Evolutionary conservation across 192 early-diverging fungal genomes (phyloP), one percentile per base, ranked within the genome.

Genomic region (Mortierella alpina): DNA sequence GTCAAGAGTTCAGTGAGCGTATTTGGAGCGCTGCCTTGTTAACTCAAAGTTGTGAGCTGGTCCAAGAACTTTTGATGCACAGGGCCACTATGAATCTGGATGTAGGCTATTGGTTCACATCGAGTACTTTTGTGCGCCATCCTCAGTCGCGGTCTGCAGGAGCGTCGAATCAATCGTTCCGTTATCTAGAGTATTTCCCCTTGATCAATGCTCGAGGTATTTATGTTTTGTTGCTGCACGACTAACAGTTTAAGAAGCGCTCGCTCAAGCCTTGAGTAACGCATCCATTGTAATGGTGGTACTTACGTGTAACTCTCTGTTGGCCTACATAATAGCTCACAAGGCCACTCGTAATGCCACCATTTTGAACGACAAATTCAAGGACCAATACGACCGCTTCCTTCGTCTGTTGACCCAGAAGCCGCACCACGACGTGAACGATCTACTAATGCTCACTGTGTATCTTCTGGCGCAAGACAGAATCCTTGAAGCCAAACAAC

Each of bases 391-490:
- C 44, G 42, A 44, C 17, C 57, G 23, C 4, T 83, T 88, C 45
- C 63, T 88, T 23, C 56, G 66, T 11, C 72, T 79, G 20, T 42
- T 86, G 23, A 69, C 68, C 46, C 69, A 81, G 10, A 86, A 84
- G 48, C 65, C 72, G 8, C 45, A 20, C 7, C 70, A 66, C 8
- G 66, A 72, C 17, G 57, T 47, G 7, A 54, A 59, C 20, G 87
- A 88, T 60, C 47, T 83, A 6, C 46, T 85, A 39, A 61, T 82
- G 12, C 52, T 86, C 51, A 66, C 68, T 15, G 60, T 86, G 2
- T 88, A 88, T 53, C 67, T 88, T 15, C 22, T 88, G 5, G 66
- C 80, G 7, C 87, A 88, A 71, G 87, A 86, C 45, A 81, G 87
- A 40, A 70, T 88, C 50, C 20, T 49, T 12, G 87, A 88, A n/a